These are phyloP conservation scores for Eucalyptus melliodora DNA, from an alignment of 345 rosid species.

Conservation along the genomic window DNA sequence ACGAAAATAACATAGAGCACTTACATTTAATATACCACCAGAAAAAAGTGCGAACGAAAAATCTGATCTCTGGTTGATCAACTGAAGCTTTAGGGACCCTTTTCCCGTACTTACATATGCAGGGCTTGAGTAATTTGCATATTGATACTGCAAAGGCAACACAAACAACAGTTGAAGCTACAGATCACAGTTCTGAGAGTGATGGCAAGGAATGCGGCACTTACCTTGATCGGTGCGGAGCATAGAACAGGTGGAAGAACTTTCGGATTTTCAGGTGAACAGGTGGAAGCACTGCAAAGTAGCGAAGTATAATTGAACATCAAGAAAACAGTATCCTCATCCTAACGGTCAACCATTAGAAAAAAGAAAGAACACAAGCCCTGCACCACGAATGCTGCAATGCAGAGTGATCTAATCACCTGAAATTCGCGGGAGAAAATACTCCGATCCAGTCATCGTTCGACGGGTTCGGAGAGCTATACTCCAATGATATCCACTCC, in stretches of 20 bases:
- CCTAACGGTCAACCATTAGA: background rate
- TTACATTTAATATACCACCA: slow-evolving; percentile 45
- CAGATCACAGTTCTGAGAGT: background rate
- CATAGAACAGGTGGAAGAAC: slow-evolving; percentile 54
- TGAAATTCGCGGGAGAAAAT: slow-evolving; percentile 77
- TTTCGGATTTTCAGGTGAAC: slow-evolving; percentile 38
- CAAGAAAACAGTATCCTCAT: background rate
- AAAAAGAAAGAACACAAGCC: background rate
- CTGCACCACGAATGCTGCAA: background rate
- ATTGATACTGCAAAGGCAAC: slow-evolving; percentile 47
- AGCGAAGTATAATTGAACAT: background rate
- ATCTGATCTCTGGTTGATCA: slow-evolving; percentile 91
- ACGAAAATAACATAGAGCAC: background rate
- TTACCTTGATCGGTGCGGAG: slow-evolving; percentile 86
- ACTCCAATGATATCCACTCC: slow-evolving; percentile 45
- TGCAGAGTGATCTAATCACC: slow-evolving; percentile 16
- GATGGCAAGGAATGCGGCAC: background rate
- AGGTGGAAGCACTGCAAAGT: slow-evolving; percentile 33
- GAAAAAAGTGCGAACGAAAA: slow-evolving; percentile 71
- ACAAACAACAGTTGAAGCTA: background rate
- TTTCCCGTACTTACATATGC: slow-evolving; percentile 48
- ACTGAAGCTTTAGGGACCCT: slow-evolving; percentile 40
- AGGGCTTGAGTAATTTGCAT: slow-evolving; percentile 27
- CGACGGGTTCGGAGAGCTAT: slow-evolving; percentile 25
- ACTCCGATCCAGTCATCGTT: slow-evolving; percentile 83